phyloP scores from a whole-genome alignment of 768 basidiomycete species.

The Albatrellus ellisii region DNA sequence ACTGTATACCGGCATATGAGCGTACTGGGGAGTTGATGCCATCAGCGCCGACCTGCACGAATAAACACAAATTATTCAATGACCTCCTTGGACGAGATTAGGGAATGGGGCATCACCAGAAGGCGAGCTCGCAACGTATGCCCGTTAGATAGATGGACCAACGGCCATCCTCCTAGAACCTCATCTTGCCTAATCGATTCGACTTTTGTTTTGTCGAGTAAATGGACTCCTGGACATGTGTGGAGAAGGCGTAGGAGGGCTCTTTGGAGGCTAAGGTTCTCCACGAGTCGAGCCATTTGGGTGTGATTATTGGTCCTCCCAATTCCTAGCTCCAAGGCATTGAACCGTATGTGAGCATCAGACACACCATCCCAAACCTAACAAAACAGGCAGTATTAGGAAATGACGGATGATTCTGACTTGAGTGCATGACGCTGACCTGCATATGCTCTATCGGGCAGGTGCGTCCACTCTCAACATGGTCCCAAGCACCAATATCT shows the following conservation, averaged over 20 bases:
- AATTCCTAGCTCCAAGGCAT: slow-evolving; percentile 32
- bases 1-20: slow-evolving; percentile 68
- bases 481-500: slow-evolving; percentile 81
- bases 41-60: slow-evolving; percentile 79
- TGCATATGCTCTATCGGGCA: slow-evolving; percentile 77
- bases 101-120: slow-evolving; percentile 35
- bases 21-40: slow-evolving; percentile 93
- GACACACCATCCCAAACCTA: slow-evolving; percentile 92
- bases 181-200: slow-evolving; percentile 46
- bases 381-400: neutral
- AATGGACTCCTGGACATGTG: slow-evolving; percentile 34
- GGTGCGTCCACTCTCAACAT: slow-evolving; percentile 57
- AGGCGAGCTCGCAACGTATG: slow-evolving; percentile 56
- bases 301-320: slow-evolving; percentile 15
- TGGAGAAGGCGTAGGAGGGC: slow-evolving; percentile 60
- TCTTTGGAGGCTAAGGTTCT: slow-evolving; percentile 88
- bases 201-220: slow-evolving; percentile 69
- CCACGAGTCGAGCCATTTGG: slow-evolving; percentile 76
- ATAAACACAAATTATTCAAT: slow-evolving; percentile 1
- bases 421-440: slow-evolving; percentile 26
- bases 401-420: slow-evolving; percentile 3
- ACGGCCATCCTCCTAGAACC: slow-evolving; percentile 54
- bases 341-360: slow-evolving; percentile 64
- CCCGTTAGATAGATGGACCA: slow-evolving; percentile 62
- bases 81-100: neutral